These are phyloP conservation scores for Glomus cerebriforme DNA, from an alignment of 192 early-diverging fungal species.

Conservation along the genomic window DNA sequence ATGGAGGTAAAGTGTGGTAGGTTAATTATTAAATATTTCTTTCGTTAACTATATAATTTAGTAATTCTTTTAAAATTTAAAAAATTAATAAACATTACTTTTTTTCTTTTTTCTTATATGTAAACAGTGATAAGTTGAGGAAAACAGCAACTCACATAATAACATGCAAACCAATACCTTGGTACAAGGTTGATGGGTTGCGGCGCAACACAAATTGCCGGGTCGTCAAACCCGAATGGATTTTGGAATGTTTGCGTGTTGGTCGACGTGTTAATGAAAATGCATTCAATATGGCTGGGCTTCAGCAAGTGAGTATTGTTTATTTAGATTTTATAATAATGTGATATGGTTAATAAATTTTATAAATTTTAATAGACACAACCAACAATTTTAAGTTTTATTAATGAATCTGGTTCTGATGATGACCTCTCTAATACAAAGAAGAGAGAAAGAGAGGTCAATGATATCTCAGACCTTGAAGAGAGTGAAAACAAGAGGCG, in stretches of 20 bases:
- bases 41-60: too few species aligned
- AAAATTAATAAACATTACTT: too few species aligned
- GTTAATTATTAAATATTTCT: background rate
- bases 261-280: background rate
- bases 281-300: background rate
- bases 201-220: background rate
- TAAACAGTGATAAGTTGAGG: background rate
- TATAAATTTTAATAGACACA: background rate
- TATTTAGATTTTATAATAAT: background rate
- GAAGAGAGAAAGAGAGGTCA: background rate
- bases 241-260: background rate
- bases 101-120: background rate
- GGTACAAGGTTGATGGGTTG: background rate
- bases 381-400: background rate
- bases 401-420: background rate
- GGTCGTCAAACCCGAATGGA: background rate
- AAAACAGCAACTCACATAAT: background rate
- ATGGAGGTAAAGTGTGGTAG: background rate
- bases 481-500: background rate
- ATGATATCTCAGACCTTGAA: background rate
- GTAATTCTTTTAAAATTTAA: too few species aligned
- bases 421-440: background rate
- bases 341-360: background rate
- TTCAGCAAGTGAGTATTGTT: background rate
- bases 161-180: background rate